A percentile compares a stretch with the other conserved stretches of the same genome.
Conservation (phyloP, 805 yeast species). For the Metschnikowia peoriensis region DNA sequence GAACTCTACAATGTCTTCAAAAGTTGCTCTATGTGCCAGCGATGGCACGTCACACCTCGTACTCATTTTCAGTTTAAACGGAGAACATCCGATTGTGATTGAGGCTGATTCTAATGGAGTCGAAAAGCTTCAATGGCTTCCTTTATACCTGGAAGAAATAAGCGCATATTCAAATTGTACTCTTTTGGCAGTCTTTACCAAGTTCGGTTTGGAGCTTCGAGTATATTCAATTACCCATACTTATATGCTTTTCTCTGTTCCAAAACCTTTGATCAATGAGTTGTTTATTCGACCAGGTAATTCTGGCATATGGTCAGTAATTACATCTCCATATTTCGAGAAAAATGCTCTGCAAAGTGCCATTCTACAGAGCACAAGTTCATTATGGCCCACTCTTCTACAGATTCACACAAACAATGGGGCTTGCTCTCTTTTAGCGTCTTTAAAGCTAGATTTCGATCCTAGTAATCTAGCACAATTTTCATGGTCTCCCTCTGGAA, state of each 20-base stretch:
- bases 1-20: slow-evolving; percentile 17
- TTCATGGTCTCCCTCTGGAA: slow-evolving; percentile 34
- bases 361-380: slow-evolving; percentile 5
- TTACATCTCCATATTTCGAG: slow-evolving; percentile 23
- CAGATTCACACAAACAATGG: slow-evolving; percentile 35
- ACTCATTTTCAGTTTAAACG: slow-evolving; percentile 25
- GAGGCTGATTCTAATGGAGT: slow-evolving; percentile 31
- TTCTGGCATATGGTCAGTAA: slow-evolving; percentile 31
- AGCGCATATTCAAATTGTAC: slow-evolving; percentile 33
- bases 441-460: slow-evolving; percentile 23
- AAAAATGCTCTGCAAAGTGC: slow-evolving; percentile 11
- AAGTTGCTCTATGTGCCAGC: slow-evolving; percentile 28
- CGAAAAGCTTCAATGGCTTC: slow-evolving; percentile 35
- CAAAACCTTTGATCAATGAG: slow-evolving; percentile 28
- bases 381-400: slow-evolving; percentile 12
- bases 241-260: slow-evolving; percentile 28
- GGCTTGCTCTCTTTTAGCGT: slow-evolving; percentile 23
- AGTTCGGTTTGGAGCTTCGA: slow-evolving; percentile 25
- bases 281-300: slow-evolving; percentile 21
- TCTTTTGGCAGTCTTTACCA: slow-evolving; percentile 34
- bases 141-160: slow-evolving; percentile 16
- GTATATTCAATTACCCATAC: slow-evolving; percentile 40
- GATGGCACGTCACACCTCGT: slow-evolving; percentile 20
- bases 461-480: slow-evolving; percentile 14
- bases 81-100: slow-evolving; percentile 29